Evolutionary conservation across 2,329 filamentous ascomycete genomes (phyloP).

Genomic region (Westerdykella ornata): DNA sequence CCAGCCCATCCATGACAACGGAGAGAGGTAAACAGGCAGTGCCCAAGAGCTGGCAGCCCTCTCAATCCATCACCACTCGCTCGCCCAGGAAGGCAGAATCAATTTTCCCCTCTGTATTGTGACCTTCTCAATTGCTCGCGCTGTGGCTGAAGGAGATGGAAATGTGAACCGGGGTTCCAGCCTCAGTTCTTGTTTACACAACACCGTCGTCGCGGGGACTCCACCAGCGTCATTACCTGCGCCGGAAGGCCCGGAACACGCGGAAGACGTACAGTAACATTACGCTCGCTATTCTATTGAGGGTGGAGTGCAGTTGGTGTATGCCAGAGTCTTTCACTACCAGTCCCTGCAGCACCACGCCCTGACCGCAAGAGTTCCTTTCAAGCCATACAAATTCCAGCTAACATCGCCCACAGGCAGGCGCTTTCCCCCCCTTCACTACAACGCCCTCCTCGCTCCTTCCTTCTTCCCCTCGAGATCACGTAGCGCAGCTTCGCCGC

Average conservation of each 20-base stretch:
- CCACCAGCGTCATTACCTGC: not conserved
- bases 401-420: not conserved
- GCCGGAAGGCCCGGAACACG: not conserved
- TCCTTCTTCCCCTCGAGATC: not conserved
- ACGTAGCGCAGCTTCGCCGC: not conserved
- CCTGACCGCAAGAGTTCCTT: not conserved
- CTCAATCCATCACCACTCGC: conserved; percentile 2
- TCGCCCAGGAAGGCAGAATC: conserved; percentile 1
- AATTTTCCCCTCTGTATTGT: not conserved
- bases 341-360: not conserved
- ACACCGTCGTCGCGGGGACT: conserved; percentile 2
- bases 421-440: not conserved
- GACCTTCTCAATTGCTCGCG: too few species aligned
- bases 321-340: not conserved
- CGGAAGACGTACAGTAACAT: not conserved
- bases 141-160: not conserved
- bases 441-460: not conserved
- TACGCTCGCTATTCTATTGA: not conserved
- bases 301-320: not conserved
- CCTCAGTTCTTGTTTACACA: conserved; percentile 13
- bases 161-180: conserved; percentile 1
- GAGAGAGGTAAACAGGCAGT: conserved; percentile 18
- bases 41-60: conserved; percentile 7
- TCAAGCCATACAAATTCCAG: not conserved
- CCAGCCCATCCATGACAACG: conserved; percentile 19